Evolutionary conservation across 345 rosid genomes (phyloP).

Genomic region (Populus simonii): DNA sequence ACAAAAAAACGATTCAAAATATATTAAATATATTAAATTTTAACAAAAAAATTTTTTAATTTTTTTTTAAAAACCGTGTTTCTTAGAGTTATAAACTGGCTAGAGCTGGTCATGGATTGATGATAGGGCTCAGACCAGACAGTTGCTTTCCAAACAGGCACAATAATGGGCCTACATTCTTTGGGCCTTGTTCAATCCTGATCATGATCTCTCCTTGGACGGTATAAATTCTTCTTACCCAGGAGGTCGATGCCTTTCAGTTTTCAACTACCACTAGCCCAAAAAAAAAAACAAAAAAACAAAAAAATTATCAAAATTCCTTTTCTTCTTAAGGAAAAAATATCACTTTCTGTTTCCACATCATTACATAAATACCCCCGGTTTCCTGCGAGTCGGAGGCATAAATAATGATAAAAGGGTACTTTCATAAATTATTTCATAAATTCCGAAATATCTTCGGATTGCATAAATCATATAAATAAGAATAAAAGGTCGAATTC

Average conservation of each 20-base stretch:
- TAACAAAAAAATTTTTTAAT: no score
- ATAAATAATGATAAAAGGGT: background rate
- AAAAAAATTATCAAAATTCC: background rate
- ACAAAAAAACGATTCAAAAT: no score
- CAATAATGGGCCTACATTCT: background rate
- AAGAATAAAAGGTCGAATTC: background rate
- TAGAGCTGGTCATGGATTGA: background rate
- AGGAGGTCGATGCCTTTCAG: no score
- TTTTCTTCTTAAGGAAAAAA: background rate
- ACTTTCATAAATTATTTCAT: background rate
- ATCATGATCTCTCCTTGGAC: background rate
- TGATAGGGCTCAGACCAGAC: background rate
- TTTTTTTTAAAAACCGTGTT: no score
- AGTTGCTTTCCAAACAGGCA: background rate
- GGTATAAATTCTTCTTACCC: background rate
- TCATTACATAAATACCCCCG: background rate
- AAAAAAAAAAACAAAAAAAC: background rate
- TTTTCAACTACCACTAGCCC: background rate
- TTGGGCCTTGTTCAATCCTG: background rate
- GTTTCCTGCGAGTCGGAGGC: background rate
- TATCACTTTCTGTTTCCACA: background rate
- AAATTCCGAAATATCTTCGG: background rate
- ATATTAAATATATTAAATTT: no score
- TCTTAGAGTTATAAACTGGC: background rate
- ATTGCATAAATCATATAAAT: background rate